Percentiles rank a stretch among this genome's conserved stretches.
Conservation (phyloP, 495 filamentous ascomycete species). For the Haplographium delicatum region DNA sequence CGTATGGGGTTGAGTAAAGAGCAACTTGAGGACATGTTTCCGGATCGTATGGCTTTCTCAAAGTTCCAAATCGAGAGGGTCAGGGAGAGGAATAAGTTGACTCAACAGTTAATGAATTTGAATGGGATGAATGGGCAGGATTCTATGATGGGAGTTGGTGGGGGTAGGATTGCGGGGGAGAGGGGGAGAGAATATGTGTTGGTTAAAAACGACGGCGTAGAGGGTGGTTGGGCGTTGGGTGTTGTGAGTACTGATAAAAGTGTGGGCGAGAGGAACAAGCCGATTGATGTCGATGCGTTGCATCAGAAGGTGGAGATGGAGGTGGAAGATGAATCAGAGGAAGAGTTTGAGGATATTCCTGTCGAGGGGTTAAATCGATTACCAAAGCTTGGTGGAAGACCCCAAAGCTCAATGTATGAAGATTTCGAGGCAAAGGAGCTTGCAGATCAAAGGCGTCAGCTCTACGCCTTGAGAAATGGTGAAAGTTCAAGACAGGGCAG, state of each 20-base stretch:
- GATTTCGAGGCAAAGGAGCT: constrained; percentile 36
- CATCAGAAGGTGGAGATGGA: constrained; percentile 50
- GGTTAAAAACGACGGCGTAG: constrained; percentile 89
- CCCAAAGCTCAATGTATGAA: constrained; percentile 23
- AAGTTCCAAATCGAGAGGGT: constrained; percentile 95
- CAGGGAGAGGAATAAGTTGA: constrained; percentile 86
- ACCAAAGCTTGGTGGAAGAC: constrained; percentile 48
- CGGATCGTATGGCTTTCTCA: constrained; percentile 95
- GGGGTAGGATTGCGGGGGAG: constrained; percentile 76
- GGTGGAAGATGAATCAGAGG: constrained; percentile 56
- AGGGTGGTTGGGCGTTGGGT: constrained; percentile 95
- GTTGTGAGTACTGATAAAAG: constrained; percentile 80
- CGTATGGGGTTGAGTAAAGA: constrained; percentile 96
- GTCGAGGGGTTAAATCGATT: constrained; percentile 89
- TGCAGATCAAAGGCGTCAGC: constrained; percentile 21
- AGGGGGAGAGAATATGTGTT: constrained; percentile 90
- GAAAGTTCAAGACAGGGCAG: constrained; percentile 7
- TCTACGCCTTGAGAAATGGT: constrained; percentile 14
- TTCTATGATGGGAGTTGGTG: constrained; percentile 54
- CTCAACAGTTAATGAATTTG: constrained; percentile 90
- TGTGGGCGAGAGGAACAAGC: constrained; percentile 66
- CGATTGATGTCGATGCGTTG: constrained; percentile 82
- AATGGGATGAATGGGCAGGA: constrained; percentile 83
- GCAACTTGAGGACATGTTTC: constrained; percentile 92
- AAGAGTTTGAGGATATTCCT: constrained; percentile 89